Base-by-base conservation (phyloP, 495 filamentous ascomycete genomes). In the Penicillium diatomitis region DNA sequence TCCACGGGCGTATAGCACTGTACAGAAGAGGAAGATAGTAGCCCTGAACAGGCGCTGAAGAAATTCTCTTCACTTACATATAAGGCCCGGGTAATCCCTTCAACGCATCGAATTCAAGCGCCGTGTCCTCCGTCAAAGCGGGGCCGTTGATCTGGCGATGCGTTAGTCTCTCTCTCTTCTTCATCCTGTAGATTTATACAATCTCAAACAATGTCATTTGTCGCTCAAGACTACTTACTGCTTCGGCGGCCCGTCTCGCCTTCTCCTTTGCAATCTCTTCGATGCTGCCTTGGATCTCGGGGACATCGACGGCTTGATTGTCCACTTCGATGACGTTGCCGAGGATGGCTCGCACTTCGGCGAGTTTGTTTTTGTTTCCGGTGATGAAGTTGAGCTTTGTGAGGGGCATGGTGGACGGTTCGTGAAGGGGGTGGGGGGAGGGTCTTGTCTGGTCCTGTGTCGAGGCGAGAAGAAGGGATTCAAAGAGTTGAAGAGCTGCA, bases 121-220 rank as follows among this genome's bases (percentile, higher is more conserved):
- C 88, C 8, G 92, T 97, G 69, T 99, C 92, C 65, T 99, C 92
- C 20, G 94, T 91, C 44, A 99, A 75, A 33, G 95, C 94, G 10
- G 92, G 90, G 0, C 90, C 92, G 52, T 80, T 65, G 42, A 92
- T 65, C 89, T 95, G 46, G 31, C 35, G 5, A 5, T 31, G 3
- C 12, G 0, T 0, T 31, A 31, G 11, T 41, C 11, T 9, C 3
- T 31, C 2, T 20, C 2, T 20, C 20, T 20, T 20, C 20, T 20
- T 20, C 20, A 20, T 20, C 20, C 20, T 20, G 20, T 20, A 20
- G 20, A 20, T 20, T 20, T 0, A 20, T 20, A 20, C 20, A 20
- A 20, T 1, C 20, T 20, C 20, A 20, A 20, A 20, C 20, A 20
- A 20, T 20, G 20, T 2, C 20, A 20, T 0, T 20, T 20, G 20